Base-by-base conservation (phyloP, 2,329 filamentous ascomycete species). In the Fusarium domesticum region DNA sequence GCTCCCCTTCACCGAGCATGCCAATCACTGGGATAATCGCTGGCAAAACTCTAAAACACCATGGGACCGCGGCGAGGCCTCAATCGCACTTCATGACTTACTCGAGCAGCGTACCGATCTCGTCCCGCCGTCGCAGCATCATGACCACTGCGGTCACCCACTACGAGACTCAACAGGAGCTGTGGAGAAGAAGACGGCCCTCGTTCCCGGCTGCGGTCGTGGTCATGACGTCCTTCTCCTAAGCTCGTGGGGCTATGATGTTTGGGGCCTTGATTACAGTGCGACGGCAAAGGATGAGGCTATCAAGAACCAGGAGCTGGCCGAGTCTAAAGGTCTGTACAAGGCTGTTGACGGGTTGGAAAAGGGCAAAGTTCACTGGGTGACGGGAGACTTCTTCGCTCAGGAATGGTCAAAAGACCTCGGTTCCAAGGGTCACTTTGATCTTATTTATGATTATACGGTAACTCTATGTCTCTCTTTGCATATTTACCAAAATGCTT, bases 151-250 rank as follows among this genome's bases (percentile, higher is more conserved):
- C 34, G 64, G 64, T 20, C 56, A 59, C 35, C 54, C 51, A 23
- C 46, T 62, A 11, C 59, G 57, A 23, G 49, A 59, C 25, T 39
- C 50, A 18, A 30, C 47, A 28, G 57, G 60, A 38, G 47, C 50
- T 32, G 56, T 61, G 31, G 38, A 55, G 37, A 60, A 59, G 37
- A 54, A 56, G 28, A 62, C 57, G 28, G 89, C 84, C 1, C 71
- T 95, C 7, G 85, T 95, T 0, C 87, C 89, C 0, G 89, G 89
- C 5, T 95, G 89, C 65, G 90, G 89, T 0, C 78, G 80, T 36
- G 90, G 89, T 5, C 85, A 93, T 60, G 90, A 95, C 68, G 86
- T 89, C 2, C 73, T 89, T 8, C 72, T 95, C 30, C 75, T 95
- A 35, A 79, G 83, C 38, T 80, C 80, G 8, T 80, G 84, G 59